These are phyloP conservation scores for Primulina eburnea DNA, from an alignment of 257 asterid species.

Conservation along the genomic window DNA sequence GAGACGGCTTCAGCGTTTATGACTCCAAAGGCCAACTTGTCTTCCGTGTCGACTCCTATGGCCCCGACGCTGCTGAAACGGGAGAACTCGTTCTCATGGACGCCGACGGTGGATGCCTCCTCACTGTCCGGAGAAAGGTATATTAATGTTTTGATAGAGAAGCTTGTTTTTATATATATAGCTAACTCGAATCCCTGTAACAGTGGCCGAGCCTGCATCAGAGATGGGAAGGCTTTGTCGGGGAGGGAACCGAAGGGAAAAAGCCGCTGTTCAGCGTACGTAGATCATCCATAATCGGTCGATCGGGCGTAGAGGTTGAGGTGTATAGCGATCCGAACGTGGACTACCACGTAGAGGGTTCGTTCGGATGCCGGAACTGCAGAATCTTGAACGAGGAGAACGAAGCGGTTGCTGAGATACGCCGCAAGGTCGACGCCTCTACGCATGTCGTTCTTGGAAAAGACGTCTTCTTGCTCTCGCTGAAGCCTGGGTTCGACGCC, in stretches of 20 bases:
- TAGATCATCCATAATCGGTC: constrained; percentile 59
- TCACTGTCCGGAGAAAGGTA: constrained; percentile 72
- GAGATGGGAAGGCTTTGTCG: constrained; percentile 71
- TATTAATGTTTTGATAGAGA: too few species aligned
- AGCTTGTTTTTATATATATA: too few species aligned
- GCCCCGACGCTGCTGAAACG: constrained; percentile 41
- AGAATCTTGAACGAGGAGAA: constrained; percentile 34
- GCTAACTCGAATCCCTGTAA: neutral
- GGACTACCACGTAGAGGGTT: constrained; percentile 67
- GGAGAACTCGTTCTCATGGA: constrained; percentile 74
- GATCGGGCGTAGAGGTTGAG: constrained; percentile 47
- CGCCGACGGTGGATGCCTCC: constrained; percentile 59
- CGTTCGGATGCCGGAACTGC: constrained; percentile 56
- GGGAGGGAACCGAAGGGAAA: constrained; percentile 53
- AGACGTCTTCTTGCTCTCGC: constrained; percentile 48
- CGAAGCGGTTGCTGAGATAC: constrained; percentile 59
- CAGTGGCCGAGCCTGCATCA: constrained; percentile 79
- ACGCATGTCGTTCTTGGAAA: constrained; percentile 61
- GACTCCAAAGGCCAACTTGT: constrained; percentile 49
- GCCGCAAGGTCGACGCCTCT: constrained; percentile 59
- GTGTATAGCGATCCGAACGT: constrained; percentile 39
- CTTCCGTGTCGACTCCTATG: constrained; percentile 74
- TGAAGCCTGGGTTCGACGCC: constrained; percentile 57
- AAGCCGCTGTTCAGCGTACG: constrained; percentile 57
- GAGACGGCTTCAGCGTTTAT: constrained; percentile 75